phyloP scores from a whole-genome alignment of 306 rosid species.

The Heteromeles arbutifolia region DNA sequence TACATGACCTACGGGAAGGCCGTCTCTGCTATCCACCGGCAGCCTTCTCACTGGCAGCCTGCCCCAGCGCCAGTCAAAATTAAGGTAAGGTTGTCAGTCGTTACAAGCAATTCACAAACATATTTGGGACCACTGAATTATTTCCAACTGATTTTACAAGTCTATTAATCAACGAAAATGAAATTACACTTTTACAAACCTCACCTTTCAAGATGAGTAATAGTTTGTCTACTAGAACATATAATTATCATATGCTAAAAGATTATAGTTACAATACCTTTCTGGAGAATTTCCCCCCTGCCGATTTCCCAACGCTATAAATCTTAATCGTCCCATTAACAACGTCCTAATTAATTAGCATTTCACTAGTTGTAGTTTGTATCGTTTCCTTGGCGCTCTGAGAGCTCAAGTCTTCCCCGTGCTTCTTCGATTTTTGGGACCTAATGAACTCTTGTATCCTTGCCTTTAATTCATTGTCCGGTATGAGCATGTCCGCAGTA shows the following conservation, averaged over 20 bases:
- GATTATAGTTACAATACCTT: not conserved
- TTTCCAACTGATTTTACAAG: not conserved
- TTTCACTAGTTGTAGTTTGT: constrained; percentile 62
- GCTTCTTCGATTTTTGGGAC: constrained; percentile 71
- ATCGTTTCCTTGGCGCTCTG: constrained; percentile 65
- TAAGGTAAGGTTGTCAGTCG: too few relatives aligned
- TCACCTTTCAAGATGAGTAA: not conserved
- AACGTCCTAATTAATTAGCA: constrained; percentile 69
- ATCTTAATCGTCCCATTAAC: not conserved
- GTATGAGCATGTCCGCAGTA: constrained; percentile 75
- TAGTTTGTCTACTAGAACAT: not conserved
- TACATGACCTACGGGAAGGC: too few relatives aligned
- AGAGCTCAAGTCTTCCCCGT: constrained; percentile 32
- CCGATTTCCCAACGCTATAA: not conserved
- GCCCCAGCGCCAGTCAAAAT: too few relatives aligned
- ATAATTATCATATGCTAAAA: not conserved
- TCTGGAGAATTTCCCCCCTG: too few relatives aligned
- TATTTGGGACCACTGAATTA: not conserved
- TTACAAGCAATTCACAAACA: too few relatives aligned
- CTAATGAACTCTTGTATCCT: constrained; percentile 72
- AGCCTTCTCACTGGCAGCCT: too few relatives aligned
- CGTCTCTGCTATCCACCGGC: too few relatives aligned
- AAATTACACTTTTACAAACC: not conserved
- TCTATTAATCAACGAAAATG: too few relatives aligned
- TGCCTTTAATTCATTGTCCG: constrained; percentile 60